Base-by-base conservation (phyloP, 768 basidiomycete genomes). In the Phylloporus arenicola region DNA sequence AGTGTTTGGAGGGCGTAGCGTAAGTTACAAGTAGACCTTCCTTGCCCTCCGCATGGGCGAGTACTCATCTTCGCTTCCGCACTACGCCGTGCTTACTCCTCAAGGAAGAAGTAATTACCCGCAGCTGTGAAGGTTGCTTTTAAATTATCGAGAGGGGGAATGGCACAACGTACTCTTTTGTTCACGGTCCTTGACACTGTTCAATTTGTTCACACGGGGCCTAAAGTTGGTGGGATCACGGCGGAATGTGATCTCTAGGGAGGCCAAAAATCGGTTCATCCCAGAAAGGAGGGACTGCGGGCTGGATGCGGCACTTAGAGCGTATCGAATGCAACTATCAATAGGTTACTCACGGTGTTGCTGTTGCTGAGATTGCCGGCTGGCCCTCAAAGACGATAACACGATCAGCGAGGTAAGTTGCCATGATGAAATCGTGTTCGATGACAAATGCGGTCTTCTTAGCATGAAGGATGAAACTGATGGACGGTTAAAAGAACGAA, bases 401-500 rank as follows among this genome's bases (percentile, higher is more conserved):
- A 41, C 95, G 88, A 67, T 99, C 96, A 37, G 96, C 95, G 49
- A 99, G 88, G 70, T 99, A 98, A 2, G 95, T 97, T 4, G 95
- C 94, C 95, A 97, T 97, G 75, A 98, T 96, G 70, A 99, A 97
- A 75, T 98, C 95, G 83, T 99, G 96, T 79, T 99, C 96, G 64
- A 99, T 97, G 61, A 99, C 81, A 68, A 99, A 97, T 0, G 96
- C 96, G 1, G 94, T 98, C 74, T 94, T 93, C 77, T 96, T 96
- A 13, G 92, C 82, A 64, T 96, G 89, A 27, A 98, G 83, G 63
- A 99, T 91, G 72, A 95, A 97, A 43, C 87, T 88, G 50, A 8
- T 34, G 37, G 10, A 19, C 27, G 0, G 20, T 46, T 64, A 30
- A 52, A 47, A 22, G 45, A 38, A 29, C 25, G 29, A 19, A 22